A percentile compares a stretch with the other conserved stretches of the same genome.
Evolutionary conservation across 371 early-diverging fungal genomes (phyloP).

Genomic region (Catenaria anguillulae): DNA sequence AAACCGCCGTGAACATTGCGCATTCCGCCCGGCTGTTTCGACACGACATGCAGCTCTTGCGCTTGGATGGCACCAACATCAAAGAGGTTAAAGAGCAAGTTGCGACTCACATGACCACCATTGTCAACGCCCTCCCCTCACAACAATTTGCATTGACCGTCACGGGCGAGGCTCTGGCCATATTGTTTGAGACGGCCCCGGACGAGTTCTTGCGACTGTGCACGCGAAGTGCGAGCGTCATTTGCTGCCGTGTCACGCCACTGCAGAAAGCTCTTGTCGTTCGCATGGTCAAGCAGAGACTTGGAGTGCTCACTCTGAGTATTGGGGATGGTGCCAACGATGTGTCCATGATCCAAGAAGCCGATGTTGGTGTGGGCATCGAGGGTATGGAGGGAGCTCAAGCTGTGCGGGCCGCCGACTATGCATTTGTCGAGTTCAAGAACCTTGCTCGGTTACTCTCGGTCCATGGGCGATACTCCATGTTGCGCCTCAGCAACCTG

Average conservation of each 20-base stretch:
- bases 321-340: slow-evolving; percentile 64
- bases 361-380: slow-evolving; percentile 54
- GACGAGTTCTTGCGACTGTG: not conserved
- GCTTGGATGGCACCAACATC: slow-evolving; percentile 8
- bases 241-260: slow-evolving; percentile 38
- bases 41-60: slow-evolving; percentile 19
- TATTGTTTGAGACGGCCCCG: slow-evolving; percentile 5
- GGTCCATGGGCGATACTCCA: slow-evolving; percentile 34
- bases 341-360: slow-evolving; percentile 49
- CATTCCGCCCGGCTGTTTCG: slow-evolving; percentile 26
- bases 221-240: not conserved
- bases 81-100: not conserved
- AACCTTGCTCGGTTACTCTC: slow-evolving; percentile 25
- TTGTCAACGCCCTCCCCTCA: not conserved
- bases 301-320: slow-evolving; percentile 25
- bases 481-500: slow-evolving; percentile 19
- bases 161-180: slow-evolving; percentile 13
- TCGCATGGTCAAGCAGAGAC: slow-evolving; percentile 18
- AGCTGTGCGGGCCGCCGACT: slow-evolving; percentile 48
- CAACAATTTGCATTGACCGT: slow-evolving; percentile 14
- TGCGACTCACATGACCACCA: not conserved
- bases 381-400: slow-evolving; percentile 53
- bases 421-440: slow-evolving; percentile 41
- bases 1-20: slow-evolving; percentile 54
- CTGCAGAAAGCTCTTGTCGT: slow-evolving; percentile 46